Percentiles rank a stretch among this genome's conserved stretches.
Conservation (phyloP, 2,329 filamentous ascomycete species). For the Phialocephala sp. region DNA sequence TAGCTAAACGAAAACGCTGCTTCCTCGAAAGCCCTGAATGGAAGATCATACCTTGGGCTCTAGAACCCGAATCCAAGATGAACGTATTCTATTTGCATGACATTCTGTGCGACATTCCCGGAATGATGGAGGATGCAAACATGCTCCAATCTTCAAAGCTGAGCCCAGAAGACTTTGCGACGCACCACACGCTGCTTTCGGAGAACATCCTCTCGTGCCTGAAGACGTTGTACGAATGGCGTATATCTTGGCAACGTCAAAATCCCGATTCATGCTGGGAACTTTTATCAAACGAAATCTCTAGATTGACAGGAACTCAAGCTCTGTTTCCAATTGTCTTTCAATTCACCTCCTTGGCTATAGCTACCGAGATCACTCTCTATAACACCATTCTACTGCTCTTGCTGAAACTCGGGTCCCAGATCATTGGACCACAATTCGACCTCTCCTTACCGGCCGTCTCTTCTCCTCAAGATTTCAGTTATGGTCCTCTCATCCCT, state of each 20-base stretch:
- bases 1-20: constrained; percentile 17
- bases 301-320: neutral
- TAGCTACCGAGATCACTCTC: constrained; percentile 3
- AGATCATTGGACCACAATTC: constrained; percentile 9
- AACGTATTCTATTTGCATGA: constrained; percentile 10
- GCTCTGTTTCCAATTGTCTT: constrained; percentile 1
- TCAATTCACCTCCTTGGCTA: neutral
- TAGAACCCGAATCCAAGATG: constrained; percentile 11
- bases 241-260: constrained; percentile 9
- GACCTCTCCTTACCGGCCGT: constrained; percentile 3
- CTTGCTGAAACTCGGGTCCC: constrained; percentile 8
- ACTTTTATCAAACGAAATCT: neutral
- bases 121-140: constrained; percentile 19
- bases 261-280: constrained; percentile 16
- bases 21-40: constrained; percentile 21
- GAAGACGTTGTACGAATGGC: constrained; percentile 15
- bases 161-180: neutral
- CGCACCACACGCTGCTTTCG: neutral
- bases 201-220: constrained; percentile 8
- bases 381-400: constrained; percentile 21
- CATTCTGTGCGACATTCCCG: constrained; percentile 24
- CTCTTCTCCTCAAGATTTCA: neutral
- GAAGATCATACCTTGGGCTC: constrained; percentile 24
- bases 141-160: neutral
- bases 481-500: neutral